Evolutionary conservation across 73 alveolate genomes (phyloP).

Genomic region (Stentor coeruleus): DNA sequence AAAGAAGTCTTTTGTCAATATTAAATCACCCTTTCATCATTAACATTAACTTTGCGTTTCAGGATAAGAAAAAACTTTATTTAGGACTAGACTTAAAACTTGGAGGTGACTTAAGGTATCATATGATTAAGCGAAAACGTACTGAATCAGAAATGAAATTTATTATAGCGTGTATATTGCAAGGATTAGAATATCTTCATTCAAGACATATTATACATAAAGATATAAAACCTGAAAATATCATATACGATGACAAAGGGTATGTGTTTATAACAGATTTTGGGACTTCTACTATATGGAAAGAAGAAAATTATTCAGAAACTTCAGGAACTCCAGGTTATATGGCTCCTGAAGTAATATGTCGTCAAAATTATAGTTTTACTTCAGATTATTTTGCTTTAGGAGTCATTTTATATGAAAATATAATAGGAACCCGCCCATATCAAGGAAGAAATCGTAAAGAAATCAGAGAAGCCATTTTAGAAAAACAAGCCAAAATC

Average conservation of each 20-base stretch:
- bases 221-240: conserved; percentile 55
- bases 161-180: conserved; percentile 50
- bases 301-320: conserved; percentile 31
- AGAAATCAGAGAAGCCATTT: too few species aligned
- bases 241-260: conserved; percentile 48
- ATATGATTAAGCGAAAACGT: too few species aligned
- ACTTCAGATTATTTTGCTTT: conserved; percentile 84
- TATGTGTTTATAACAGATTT: conserved; percentile 55
- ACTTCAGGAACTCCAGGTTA: conserved; percentile 81
- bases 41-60: conserved; percentile 73
- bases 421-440: conserved; percentile 67
- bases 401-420: conserved; percentile 86
- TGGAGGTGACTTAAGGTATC: conserved; percentile 71
- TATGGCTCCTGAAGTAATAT: conserved; percentile 72
- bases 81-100: conserved; percentile 60
- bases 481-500: too few species aligned
- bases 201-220: conserved; percentile 38
- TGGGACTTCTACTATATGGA: conserved; percentile 56
- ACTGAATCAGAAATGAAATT: too few species aligned
- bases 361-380: conserved; percentile 60
- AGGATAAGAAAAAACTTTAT: conserved; percentile 43
- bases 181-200: conserved; percentile 51
- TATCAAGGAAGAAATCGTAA: too few species aligned
- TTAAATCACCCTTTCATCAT: conserved; percentile 60
- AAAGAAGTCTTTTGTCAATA: conserved; percentile 48